Evolutionary conservation across 23 red algal species (phyloP).

Genomic region (Gracilaria vermiculophylla): DNA sequence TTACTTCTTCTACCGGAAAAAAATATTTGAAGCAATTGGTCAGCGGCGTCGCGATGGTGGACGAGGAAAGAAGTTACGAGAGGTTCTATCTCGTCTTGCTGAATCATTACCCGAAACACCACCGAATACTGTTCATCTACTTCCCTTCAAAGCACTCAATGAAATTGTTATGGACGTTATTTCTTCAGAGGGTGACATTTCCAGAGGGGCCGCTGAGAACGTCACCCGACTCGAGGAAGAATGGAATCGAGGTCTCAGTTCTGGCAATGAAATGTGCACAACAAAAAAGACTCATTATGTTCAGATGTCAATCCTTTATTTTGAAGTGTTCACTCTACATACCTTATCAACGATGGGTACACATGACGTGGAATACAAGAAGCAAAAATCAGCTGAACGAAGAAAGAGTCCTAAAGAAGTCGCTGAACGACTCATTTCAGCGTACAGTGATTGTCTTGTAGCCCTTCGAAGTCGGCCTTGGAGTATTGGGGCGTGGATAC

Average conservation of each 20-base stretch:
- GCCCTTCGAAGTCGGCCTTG: constrained; percentile 59
- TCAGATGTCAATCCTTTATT: constrained; percentile 42
- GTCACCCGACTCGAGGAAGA: constrained; percentile 53
- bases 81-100: constrained; percentile 48
- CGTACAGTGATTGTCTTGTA: constrained; percentile 53
- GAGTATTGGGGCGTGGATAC: constrained; percentile 65
- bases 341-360: constrained; percentile 30
- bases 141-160: constrained; percentile 46
- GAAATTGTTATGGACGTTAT: constrained; percentile 57
- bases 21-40: constrained; percentile 58
- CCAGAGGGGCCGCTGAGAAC: constrained; percentile 41
- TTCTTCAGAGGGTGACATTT: constrained; percentile 28
- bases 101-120: constrained; percentile 51
- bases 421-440: constrained; percentile 30
- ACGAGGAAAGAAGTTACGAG: constrained; percentile 32
- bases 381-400: constrained; percentile 55
- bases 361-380: constrained; percentile 64
- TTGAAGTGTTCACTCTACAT: constrained; percentile 54
- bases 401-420: constrained; percentile 65
- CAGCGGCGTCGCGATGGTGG: constrained; percentile 55
- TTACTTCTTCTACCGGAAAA: constrained; percentile 56
- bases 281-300: not conserved
- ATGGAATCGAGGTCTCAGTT: constrained; percentile 27
- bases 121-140: constrained; percentile 29
- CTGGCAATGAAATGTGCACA: not conserved